Evolutionary conservation across 345 rosid genomes (phyloP).

Genomic region (Eucalyptus erythrocorys): DNA sequence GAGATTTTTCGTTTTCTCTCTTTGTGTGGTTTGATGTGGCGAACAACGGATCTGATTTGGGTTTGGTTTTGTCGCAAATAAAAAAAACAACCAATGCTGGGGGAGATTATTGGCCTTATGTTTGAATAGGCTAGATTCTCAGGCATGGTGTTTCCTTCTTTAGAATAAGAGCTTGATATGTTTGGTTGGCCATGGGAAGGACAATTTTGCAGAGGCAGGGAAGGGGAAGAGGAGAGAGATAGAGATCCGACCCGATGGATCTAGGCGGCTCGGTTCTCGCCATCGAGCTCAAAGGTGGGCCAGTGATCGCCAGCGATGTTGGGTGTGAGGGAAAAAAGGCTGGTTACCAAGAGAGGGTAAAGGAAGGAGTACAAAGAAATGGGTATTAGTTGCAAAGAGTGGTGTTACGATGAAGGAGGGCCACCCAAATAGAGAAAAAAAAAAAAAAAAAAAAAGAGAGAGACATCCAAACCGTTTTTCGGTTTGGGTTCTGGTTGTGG

Average conservation of each 20-base stretch:
- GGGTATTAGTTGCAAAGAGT: too few species aligned
- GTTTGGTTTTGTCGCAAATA: not conserved
- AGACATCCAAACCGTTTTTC: not conserved
- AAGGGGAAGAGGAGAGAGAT: not conserved
- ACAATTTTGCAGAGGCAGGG: not conserved
- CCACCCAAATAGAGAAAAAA: too few species aligned
- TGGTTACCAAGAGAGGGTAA: not conserved
- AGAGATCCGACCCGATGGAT: not conserved
- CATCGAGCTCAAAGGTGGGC: not conserved
- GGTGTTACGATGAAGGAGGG: too few species aligned
- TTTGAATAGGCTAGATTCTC: not conserved
- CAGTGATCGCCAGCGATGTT: not conserved
- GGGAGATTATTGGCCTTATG: not conserved
- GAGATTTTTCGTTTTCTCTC: not conserved
- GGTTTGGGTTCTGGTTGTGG: not conserved
- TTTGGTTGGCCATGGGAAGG: not conserved
- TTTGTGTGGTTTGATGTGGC: not conserved
- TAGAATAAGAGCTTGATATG: not conserved
- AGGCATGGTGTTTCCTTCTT: not conserved
- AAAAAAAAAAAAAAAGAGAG: too few species aligned
- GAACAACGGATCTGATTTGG: not conserved
- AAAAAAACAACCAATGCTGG: not conserved
- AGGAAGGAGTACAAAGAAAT: too few species aligned
- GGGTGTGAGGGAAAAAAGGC: not conserved
- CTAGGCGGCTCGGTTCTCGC: not conserved